These are phyloP conservation scores for Suillus subluteus DNA, from an alignment of 768 basidiomycete species.

Conservation along the genomic window DNA sequence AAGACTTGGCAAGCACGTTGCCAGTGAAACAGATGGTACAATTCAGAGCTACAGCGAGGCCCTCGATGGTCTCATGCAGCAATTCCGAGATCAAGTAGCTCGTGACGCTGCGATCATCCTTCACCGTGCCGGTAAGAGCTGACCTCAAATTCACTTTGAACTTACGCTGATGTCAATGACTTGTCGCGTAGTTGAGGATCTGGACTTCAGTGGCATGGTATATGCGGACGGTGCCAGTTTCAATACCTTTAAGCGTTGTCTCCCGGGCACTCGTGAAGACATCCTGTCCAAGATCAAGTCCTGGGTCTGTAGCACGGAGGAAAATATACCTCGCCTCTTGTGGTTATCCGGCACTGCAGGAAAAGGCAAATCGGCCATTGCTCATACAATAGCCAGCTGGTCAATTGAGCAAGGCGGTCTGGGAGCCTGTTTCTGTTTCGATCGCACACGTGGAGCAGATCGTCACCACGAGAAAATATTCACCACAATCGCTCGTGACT, in stretches of 20 bases:
- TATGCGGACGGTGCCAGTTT: too few species aligned
- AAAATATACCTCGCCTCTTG: constrained; percentile 10
- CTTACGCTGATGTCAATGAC: too few species aligned
- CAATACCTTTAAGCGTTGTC: too few species aligned
- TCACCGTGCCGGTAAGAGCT: too few species aligned
- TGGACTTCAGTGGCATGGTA: constrained; percentile 1
- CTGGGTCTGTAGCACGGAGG: constrained; percentile 15
- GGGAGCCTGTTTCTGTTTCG: constrained; percentile 20
- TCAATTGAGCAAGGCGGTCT: constrained; percentile 14
- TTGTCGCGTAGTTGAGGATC: background rate
- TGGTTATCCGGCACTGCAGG: constrained; percentile 19
- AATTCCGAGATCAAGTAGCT: background rate
- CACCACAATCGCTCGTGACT: background rate
- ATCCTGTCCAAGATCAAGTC: constrained; percentile 19
- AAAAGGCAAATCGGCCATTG: constrained; percentile 25
- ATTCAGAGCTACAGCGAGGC: background rate
- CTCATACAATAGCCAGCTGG: constrained; percentile 19
- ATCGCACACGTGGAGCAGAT: background rate
- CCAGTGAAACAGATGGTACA: too few species aligned
- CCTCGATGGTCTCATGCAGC: constrained; percentile 10
- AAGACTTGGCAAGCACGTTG: constrained; percentile 8
- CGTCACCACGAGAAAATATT: background rate
- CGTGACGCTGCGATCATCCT: too few species aligned
- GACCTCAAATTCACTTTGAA: too few species aligned
- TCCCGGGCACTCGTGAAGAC: constrained; percentile 17